phyloP scores from a whole-genome alignment of 2,329 filamentous ascomycete genomes.

The Lecanoromycetidae sp. region DNA sequence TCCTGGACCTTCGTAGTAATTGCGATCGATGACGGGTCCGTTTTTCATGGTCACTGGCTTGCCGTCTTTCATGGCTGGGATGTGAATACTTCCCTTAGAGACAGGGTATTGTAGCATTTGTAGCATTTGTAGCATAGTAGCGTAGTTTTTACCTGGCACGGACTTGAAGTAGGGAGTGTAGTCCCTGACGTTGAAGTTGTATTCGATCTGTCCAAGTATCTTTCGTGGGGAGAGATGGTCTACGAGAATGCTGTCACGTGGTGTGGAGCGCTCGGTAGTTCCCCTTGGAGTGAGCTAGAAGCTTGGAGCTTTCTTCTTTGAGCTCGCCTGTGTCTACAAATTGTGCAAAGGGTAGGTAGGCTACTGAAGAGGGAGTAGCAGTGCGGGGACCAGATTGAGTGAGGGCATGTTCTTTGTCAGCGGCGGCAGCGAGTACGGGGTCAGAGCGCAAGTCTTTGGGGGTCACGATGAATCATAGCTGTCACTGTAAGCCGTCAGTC shows the following conservation, averaged over 20 bases:
- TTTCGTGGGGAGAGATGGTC: slow-evolving; percentile 26
- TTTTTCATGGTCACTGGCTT: slow-evolving; percentile 16
- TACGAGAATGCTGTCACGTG: slow-evolving; percentile 23
- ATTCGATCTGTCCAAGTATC: slow-evolving; percentile 37
- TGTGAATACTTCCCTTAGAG: slow-evolving; percentile 38
- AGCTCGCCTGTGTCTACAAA: slow-evolving; percentile 24
- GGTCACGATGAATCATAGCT: slow-evolving; percentile 30
- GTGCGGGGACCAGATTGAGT: slow-evolving; percentile 27
- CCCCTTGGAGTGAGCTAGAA: slow-evolving; percentile 4
- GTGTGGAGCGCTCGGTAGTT: slow-evolving; percentile 14
- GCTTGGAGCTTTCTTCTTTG: slow-evolving; percentile 15
- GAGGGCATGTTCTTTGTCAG: slow-evolving; percentile 27
- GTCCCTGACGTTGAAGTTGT: slow-evolving; percentile 39
- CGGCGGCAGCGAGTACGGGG: slow-evolving; percentile 20
- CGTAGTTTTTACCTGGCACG: slow-evolving; percentile 33
- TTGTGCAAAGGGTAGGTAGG: slow-evolving; percentile 32
- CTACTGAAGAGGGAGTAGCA: slow-evolving; percentile 31
- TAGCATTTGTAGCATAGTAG: slow-evolving; percentile 38
- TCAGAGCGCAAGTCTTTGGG: slow-evolving; percentile 31
- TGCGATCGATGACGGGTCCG: slow-evolving; percentile 31
- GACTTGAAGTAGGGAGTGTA: slow-evolving; percentile 32
- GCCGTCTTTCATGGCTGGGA: slow-evolving; percentile 21
- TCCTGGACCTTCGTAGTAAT: slow-evolving; percentile 30
- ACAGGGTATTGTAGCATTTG: slow-evolving; percentile 43
- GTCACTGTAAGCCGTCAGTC: slow-evolving; percentile 27